A percentile compares a stretch with the other conserved stretches of the same genome.
These are phyloP conservation scores for Babesia ovis DNA, from an alignment of 169 alveolate genomes.

Conservation along the genomic window DNA sequence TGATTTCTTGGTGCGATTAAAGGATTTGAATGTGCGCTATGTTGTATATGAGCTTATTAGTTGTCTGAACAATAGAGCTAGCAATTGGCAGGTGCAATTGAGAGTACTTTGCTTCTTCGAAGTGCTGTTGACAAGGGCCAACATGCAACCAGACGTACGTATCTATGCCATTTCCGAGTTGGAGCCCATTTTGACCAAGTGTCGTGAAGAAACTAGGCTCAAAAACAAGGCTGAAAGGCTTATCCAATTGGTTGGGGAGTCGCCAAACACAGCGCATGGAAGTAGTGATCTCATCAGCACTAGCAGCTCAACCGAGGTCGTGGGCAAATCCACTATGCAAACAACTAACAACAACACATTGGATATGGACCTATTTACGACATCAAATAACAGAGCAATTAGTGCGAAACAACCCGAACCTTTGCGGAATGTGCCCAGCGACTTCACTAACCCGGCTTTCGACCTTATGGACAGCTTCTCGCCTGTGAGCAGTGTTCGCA, in stretches of 20 bases:
- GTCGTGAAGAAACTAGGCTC: constrained; percentile 51
- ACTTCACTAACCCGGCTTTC: constrained; percentile 27
- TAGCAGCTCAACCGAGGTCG: background rate
- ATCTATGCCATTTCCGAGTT: constrained; percentile 6
- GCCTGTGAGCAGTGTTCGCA: constrained; percentile 30
- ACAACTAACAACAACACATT: background rate
- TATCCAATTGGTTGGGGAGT: constrained; percentile 19
- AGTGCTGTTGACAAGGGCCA: constrained; percentile 22
- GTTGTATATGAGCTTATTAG: constrained; percentile 55
- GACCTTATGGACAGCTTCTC: constrained; percentile 48
- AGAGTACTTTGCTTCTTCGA: constrained; percentile 60
- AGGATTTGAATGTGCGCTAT: constrained; percentile 32
- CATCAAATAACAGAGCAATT: background rate
- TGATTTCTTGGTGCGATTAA: constrained; percentile 41
- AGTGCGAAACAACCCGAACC: background rate
- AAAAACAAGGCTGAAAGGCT: constrained; percentile 45
- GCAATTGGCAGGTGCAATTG: constrained; percentile 59
- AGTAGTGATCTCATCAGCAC: background rate
- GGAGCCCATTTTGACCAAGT: constrained; percentile 56
- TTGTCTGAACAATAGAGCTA: constrained; percentile 39
- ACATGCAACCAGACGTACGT: constrained; percentile 4
- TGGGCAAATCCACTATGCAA: background rate
- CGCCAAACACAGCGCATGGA: background rate
- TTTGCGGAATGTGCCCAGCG: constrained; percentile 20
- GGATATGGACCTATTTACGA: constrained; percentile 14